phyloP scores from a whole-genome alignment of 1,284 basidiomycete species.

The Mycena sp. region DNA sequence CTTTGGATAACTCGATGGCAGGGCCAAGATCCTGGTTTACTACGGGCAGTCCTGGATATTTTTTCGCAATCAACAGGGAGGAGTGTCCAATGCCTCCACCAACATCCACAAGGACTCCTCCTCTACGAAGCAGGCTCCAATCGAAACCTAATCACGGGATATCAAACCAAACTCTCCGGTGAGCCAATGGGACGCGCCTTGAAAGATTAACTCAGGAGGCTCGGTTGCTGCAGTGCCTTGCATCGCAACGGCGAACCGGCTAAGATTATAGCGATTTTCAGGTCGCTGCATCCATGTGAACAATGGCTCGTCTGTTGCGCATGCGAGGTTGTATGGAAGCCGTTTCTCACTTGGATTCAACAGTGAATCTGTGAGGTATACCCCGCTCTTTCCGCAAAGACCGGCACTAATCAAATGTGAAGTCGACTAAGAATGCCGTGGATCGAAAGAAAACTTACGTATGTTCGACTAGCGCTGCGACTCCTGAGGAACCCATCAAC shows the following conservation, averaged over 20 bases:
- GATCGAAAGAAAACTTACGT: no score
- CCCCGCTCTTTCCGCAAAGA: slow-evolving; percentile 23
- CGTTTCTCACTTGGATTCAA: no score
- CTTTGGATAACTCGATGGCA: background rate
- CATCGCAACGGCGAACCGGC: slow-evolving; percentile 37
- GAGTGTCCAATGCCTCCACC: slow-evolving; percentile 33
- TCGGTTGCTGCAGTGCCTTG: slow-evolving; percentile 28
- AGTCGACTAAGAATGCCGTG: no score
- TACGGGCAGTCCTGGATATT: background rate
- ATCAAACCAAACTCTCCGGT: no score
- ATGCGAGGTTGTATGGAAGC: no score
- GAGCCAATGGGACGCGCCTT: slow-evolving; percentile 23
- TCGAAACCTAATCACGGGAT: background rate
- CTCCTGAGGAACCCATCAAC: background rate
- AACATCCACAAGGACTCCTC: slow-evolving; percentile 36
- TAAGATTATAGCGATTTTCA: no score
- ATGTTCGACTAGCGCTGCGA: background rate
- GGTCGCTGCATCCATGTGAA: no score
- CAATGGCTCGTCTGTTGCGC: no score
- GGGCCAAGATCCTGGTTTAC: slow-evolving; percentile 6
- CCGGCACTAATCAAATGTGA: no score
- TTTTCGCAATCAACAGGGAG: background rate
- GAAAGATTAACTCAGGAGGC: slow-evolving; percentile 29
- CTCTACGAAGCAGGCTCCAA: slow-evolving; percentile 19
- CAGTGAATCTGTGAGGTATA: no score